Conservation (phyloP, 73 alveolate genomes). For the Paramecium primaurelia region DNA sequence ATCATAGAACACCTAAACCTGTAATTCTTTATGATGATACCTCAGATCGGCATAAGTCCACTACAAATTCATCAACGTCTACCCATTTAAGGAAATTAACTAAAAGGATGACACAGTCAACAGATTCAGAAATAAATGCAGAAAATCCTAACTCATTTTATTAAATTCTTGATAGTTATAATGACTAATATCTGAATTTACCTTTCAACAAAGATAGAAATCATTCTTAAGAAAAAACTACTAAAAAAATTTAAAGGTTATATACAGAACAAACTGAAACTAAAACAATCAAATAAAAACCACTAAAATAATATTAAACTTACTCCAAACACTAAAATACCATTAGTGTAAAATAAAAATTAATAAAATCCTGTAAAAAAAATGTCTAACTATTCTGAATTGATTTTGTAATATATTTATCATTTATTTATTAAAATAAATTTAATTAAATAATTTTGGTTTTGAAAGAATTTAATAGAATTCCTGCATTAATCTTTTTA, state of each 20-base stretch:
- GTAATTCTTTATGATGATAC: background rate
- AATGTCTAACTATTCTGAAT: background rate
- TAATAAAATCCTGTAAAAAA: background rate
- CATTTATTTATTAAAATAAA: background rate
- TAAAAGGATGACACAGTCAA: background rate
- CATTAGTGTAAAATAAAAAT: background rate
- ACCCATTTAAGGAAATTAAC: background rate
- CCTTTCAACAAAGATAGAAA: background rate
- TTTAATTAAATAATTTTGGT: background rate
- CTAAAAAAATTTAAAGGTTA: background rate
- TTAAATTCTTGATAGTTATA: background rate
- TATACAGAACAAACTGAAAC: background rate
- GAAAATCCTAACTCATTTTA: background rate
- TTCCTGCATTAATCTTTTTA: background rate
- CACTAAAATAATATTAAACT: background rate
- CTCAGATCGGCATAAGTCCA: background rate
- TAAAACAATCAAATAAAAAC: background rate
- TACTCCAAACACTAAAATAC: background rate
- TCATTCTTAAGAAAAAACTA: background rate
- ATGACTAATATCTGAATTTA: background rate
- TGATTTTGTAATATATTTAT: background rate
- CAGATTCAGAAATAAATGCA: background rate
- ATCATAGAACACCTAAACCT: background rate
- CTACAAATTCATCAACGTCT: background rate
- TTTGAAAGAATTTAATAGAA: background rate